phyloP scores from a whole-genome alignment of 2,329 filamentous ascomycete genomes.

The Phyllosticta citrichinensis region DNA sequence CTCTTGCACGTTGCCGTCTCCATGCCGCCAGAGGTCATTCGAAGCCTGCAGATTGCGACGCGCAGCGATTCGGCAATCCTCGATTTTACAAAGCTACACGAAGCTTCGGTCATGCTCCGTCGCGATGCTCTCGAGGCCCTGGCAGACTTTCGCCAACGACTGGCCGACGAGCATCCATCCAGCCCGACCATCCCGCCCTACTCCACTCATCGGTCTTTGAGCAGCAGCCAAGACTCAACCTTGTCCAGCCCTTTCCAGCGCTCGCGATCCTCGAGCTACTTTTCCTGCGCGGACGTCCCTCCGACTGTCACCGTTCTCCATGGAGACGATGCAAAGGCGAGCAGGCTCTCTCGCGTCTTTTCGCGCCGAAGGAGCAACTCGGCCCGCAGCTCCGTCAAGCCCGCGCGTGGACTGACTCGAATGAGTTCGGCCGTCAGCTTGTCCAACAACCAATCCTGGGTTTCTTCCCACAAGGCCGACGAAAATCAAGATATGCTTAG shows the following conservation, averaged over 20 bases:
- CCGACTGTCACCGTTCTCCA: conserved; percentile 3
- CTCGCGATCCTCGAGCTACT: conserved; percentile 4
- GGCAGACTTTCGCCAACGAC: conserved; percentile 28
- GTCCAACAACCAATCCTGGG: not conserved
- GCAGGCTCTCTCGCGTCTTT: conserved; percentile 2
- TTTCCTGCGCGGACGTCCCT: not conserved
- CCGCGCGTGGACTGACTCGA: not conserved
- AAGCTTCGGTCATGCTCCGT: conserved; percentile 26
- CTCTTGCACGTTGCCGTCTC: conserved; percentile 28
- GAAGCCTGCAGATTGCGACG: conserved; percentile 28
- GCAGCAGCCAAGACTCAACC: conserved; percentile 1
- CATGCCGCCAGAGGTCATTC: conserved; percentile 32
- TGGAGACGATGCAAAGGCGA: not conserved
- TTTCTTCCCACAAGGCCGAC: not conserved
- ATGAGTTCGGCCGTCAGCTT: not conserved
- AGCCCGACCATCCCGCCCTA: not conserved
- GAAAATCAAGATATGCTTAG: conserved; percentile 5
- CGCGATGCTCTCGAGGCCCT: conserved; percentile 24
- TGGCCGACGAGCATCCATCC: conserved; percentile 9
- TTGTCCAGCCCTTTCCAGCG: not conserved
- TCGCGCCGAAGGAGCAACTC: conserved; percentile 5
- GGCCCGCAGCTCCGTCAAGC: not conserved
- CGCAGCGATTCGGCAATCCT: conserved; percentile 23
- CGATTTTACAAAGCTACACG: conserved; percentile 27
- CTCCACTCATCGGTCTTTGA: not conserved